phyloP scores from a whole-genome alignment of 2,329 filamentous ascomycete genomes.

The Teratosphaeria pseudoeucalypti region DNA sequence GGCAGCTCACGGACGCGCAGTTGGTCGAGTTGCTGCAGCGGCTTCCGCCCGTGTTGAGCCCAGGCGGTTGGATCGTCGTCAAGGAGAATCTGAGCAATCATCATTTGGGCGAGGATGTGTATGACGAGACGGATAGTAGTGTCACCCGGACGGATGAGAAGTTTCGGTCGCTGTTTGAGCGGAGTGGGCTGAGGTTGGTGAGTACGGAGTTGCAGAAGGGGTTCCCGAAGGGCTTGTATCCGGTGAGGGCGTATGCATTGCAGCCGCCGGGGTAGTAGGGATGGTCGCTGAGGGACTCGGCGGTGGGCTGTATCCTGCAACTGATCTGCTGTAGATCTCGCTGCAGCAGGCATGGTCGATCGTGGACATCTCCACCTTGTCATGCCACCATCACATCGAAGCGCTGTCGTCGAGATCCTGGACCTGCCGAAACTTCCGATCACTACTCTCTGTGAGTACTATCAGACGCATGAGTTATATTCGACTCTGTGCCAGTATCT shows the following conservation, averaged over 20 bases:
- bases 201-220: constrained; percentile 63
- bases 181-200: constrained; percentile 59
- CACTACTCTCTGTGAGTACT: neutral
- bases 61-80: constrained; percentile 52
- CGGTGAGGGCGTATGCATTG: constrained; percentile 70
- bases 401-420: too few relatives aligned
- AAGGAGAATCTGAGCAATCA: constrained; percentile 68
- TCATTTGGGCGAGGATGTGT: constrained; percentile 50
- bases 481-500: neutral
- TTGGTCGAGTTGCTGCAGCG: constrained; percentile 56
- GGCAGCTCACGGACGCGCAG: constrained; percentile 67
- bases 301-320: neutral
- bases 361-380: too few relatives aligned
- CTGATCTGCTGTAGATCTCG: neutral
- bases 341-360: neutral
- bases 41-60: constrained; percentile 43
- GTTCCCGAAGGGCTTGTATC: constrained; percentile 58
- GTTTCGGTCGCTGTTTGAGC: constrained; percentile 57
- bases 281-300: neutral
- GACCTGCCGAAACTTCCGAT: neutral
- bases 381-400: too few relatives aligned
- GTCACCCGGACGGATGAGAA: constrained; percentile 68
- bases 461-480: neutral
- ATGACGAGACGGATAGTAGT: constrained; percentile 64
- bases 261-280: constrained; percentile 34